These are phyloP conservation scores for Eimeria falciformis DNA, from an alignment of 169 alveolate genomes.

Conservation along the genomic window DNA sequence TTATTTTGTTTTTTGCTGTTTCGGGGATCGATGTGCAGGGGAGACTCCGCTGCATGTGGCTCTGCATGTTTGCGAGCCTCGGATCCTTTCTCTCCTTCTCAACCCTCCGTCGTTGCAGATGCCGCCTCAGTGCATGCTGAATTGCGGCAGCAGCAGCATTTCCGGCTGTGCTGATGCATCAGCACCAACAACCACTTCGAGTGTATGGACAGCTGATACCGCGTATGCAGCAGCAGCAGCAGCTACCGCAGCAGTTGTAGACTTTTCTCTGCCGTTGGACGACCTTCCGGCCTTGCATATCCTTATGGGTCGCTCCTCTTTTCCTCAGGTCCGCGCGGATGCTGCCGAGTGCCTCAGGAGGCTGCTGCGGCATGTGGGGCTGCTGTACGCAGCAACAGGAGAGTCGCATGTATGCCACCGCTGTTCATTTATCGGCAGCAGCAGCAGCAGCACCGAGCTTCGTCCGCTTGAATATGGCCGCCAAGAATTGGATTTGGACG, in stretches of 20 bases:
- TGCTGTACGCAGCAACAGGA: conserved; percentile 31
- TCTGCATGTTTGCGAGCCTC: conserved; percentile 63
- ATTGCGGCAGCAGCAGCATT: conserved; percentile 46
- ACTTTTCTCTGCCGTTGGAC: conserved; percentile 50
- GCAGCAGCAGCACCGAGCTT: conserved; percentile 20
- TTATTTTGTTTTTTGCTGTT: neutral
- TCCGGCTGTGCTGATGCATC: neutral
- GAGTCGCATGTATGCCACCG: conserved; percentile 42
- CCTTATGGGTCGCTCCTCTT: conserved; percentile 58
- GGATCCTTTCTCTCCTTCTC: conserved; percentile 67
- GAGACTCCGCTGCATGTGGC: conserved; percentile 76
- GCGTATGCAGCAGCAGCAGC: conserved; percentile 59
- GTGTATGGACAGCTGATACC: neutral
- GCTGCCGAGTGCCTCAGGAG: conserved; percentile 72
- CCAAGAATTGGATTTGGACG: conserved; percentile 51
- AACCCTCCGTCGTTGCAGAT: conserved; percentile 50
- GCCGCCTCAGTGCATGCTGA: conserved; percentile 5
- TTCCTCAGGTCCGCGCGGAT: conserved; percentile 35
- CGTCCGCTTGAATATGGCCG: neutral
- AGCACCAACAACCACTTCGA: neutral
- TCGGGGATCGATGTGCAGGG: conserved; percentile 41
- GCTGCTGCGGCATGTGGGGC: conserved; percentile 47
- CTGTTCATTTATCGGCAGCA: neutral
- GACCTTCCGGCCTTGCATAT: conserved; percentile 62
- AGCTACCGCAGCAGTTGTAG: conserved; percentile 45